Base-by-base conservation (phyloP, 768 basidiomycete species). In the Flagelloscypha sp. region DNA sequence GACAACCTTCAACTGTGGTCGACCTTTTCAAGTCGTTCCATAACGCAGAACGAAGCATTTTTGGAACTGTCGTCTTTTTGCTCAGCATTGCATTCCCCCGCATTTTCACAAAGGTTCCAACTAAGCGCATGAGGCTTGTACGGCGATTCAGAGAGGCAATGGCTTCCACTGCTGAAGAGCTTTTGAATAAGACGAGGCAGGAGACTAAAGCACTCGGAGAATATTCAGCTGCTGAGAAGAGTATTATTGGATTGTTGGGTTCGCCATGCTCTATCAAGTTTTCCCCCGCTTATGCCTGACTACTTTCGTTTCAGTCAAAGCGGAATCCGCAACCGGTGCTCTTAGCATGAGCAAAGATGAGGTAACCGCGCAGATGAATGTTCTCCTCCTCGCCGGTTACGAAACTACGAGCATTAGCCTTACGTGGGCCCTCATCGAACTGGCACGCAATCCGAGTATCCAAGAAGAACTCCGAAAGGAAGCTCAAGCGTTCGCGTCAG, bases 1-100 rank as follows among this genome's bases (percentile, higher is more conserved):
- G 74, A 5, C 61, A 68, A 37, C 50, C 48, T 19, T 57, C 68
- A 3, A 42, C 56, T 2, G 58, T 76, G 12, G 55, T 61, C 2
- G 56, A 63, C 4, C 55, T 59, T 2, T 68, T 72, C 19, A 62
- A 66, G 11, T 48, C 55, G 0, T 59, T 67, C 30, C 52, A 53
- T 5, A 47, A 32, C 19, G 41, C 43, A 10, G 47, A 59, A 5
- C 41, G 42, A 10, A 52, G 55, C 5, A 25, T 54, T 4, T 21
- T 63, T 30, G 56, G 56, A 12, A 41, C 44, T 10, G 35, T 57
- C 7, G 38, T 63, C 3, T 51, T 62, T 34, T 47, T 74, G 15
- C 48, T 72, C 23, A 53, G 55, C 0, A 49, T 59, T 0, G 45
- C 50, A 1, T 48, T 70, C 18, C 71, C 70, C 0, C n/a, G n/a